Evolutionary conservation across 2,329 filamentous ascomycete genomes (phyloP), one percentile per base, ranked within the genome.

Genomic region (Hortaea sp.): DNA sequence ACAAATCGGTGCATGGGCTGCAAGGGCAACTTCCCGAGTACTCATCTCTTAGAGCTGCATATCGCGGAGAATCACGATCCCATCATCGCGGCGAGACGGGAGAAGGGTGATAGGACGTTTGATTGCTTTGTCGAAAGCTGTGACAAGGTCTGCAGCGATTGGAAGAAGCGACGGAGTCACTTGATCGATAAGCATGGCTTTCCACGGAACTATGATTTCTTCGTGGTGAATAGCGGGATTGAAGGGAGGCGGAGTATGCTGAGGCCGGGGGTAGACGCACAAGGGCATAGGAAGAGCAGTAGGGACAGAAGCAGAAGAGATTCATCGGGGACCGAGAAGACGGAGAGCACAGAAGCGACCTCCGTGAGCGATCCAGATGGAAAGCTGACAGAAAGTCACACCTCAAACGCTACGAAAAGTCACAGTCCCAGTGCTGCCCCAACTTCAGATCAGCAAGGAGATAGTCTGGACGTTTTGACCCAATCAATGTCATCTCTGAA

Each of bases 121-220:
- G 81, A 79, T 5, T 98, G 92, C 68, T 94, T 97, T 59, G 81
- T 95, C 5, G 85, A 95, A 60, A 82, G 76, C 42, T 98, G 92
- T 65, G 86, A 92, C 49, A 79, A 85, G 54, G 82, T 88, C 62
- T 95, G 89, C 68, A 80, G 78, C 46, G 88, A 85, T 4, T 81
- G 84, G 29, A 81, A 86, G 59, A 97, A 95, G 66, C 79, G 92
- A 39, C 77, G 86, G 31, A 79, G 87, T 63, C 90, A 98, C 70
- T 74, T 95, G 54, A 87, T 95, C 55, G 89, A 95, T 71, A 95
- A 95, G 69, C 92, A 98, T 66, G 77, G 83, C 68, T 98, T 92
- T 61, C 90, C 89, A 1, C 57, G 73, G 68, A 85, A 86, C 58
- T 95, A 88, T 67, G 90, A 94, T 66, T 95, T 94, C 58, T 79